Base-by-base conservation (phyloP, 257 asterid genomes). In the Craterostigma plantagineum region DNA sequence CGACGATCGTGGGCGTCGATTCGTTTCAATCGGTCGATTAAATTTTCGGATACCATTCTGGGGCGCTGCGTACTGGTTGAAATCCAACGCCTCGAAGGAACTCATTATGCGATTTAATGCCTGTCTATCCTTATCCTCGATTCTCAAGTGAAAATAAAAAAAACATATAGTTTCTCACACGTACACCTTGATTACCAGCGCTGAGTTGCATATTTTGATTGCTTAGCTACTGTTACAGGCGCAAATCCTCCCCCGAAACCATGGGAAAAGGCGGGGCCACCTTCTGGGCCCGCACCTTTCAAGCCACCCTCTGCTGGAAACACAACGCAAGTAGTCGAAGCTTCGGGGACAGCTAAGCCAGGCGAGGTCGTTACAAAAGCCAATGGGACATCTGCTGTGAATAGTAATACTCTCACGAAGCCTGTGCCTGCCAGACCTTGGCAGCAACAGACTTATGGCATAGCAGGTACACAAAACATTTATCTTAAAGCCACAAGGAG, bases 401-500 rank as follows among this genome's bases (percentile, higher is more conserved):
- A 63, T 54, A 54, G 59, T 46, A 79, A 60, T 53, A 17, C 86
- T 16, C 66, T 82, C 40, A 79, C 69, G 35, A 64, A 95, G 62
- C 83, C 98, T 11, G 74, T 87, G 30, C 98, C 98, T 35, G 14
- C 85, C 33, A 73, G 98, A 63, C 98, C 95, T 35, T 79, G 98
- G 95, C 93, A 82, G 58, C 95, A 75, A 53, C 81, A 61, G 61
- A 66, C 79, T 13, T 71, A 70, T 43, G 79, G 85, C 45, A 74
- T 45, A 23, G 30, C 4, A 23, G 30, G 30, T 23, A 23, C 30
- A 2, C 30, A 23, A 2, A 23, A 23, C 30, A 23, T 6, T 23
- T 23, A 23, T 23, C 30, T 23, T 2, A 23, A 14, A 40, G 9
- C 15, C 15, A 7, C 2, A 8, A 16, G 15, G 13, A 16, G 16